Evolutionary conservation across 805 yeast species (phyloP), one percentile per base, ranked within the genome.

Genomic region (Candida morakotiae): DNA sequence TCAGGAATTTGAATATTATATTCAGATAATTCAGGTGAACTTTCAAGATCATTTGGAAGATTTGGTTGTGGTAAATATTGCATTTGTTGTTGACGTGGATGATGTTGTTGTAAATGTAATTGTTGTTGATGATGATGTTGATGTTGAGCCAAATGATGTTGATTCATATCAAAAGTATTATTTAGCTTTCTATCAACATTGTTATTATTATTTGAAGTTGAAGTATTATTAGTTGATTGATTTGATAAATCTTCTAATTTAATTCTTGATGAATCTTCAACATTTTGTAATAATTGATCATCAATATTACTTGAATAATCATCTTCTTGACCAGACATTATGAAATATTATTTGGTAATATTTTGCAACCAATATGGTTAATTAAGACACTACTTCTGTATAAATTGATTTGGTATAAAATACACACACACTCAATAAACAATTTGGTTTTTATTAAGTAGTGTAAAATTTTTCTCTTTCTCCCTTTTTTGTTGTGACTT

Each of bases 1-100:
- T 67, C 73, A 14, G 73, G 73, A 33, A 67, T 67, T 51, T 64
- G 72, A 44, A 67, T 67, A 41, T 64, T 66, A 48, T 63, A 67
- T 39, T 67, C 72, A 20, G 59, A 52, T 25, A 48, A 34, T n/a
- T 39, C 47, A 14, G 37, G 35, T 14, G 34, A 15, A 6, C 31
- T 26, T 19, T 40, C 46, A 8, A 31, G 31, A 20, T 38, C 42
- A n/a, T 31, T 21, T 9, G 30, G 38, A 4, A 33, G 39, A 22
- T 43, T 42, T 5, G 37, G 27, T 17, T 37, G 35, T 4, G 39
- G 35, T 21, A 38, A 37, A 26, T 37, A 29, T n/a, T 41, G 44
- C 23, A 37, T 44, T 16, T 33, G 41, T 16, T 45, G 49, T 11
- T 42, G 48, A 13, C 36, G 46, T 9, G 31, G 37, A 13, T 31